phyloP scores from a whole-genome alignment of 2,329 filamentous ascomycete species.

The Colletotrichum tropicicola region DNA sequence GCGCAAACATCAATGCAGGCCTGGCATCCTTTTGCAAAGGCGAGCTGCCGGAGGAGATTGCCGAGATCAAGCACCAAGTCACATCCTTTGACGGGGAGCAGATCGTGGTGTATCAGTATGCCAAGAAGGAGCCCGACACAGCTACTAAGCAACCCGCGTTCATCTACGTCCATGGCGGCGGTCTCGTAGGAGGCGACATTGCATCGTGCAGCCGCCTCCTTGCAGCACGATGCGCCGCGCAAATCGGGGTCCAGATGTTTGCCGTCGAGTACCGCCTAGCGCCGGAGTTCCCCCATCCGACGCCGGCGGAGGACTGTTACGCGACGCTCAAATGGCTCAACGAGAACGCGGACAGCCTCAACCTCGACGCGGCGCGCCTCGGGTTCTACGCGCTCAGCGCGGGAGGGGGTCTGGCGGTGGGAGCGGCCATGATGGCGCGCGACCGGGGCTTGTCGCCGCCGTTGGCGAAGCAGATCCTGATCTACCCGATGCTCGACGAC shows the following conservation, averaged over 20 bases:
- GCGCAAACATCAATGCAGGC: background rate
- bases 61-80: constrained; percentile 7
- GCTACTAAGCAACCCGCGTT: constrained; percentile 37
- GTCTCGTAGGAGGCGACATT: constrained; percentile 44
- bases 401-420: constrained; percentile 33
- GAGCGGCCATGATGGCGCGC: constrained; percentile 49
- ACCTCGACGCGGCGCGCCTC: constrained; percentile 33
- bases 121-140: background rate
- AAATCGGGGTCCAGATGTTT: constrained; percentile 44
- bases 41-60: background rate
- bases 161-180: constrained; percentile 54
- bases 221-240: constrained; percentile 7
- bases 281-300: constrained; percentile 49
- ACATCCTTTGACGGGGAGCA: constrained; percentile 13
- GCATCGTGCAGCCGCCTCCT: constrained; percentile 32
- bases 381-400: constrained; percentile 35
- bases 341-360: constrained; percentile 32
- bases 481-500: constrained; percentile 46
- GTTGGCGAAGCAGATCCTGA: constrained; percentile 41
- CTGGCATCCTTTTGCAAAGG: background rate
- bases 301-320: constrained; percentile 47
- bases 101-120: constrained; percentile 17
- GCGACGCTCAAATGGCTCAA: constrained; percentile 37
- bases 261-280: constrained; percentile 52
- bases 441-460: constrained; percentile 36